phyloP scores from a whole-genome alignment of 2,329 filamentous ascomycete genomes.

The Talaromyces atroroseus region DNA sequence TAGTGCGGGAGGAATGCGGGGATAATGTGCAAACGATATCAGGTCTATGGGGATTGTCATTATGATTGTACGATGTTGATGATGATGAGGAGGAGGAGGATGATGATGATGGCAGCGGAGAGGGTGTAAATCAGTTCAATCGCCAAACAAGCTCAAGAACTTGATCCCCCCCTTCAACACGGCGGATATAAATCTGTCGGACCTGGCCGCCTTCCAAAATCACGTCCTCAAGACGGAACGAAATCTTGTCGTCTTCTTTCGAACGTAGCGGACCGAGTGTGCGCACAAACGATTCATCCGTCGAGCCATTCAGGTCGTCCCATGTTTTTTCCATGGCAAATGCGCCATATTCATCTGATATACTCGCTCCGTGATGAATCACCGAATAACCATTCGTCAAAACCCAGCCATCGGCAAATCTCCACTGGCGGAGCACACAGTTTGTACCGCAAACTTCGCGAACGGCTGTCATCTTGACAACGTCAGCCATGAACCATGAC shows the following conservation, averaged over 20 bases:
- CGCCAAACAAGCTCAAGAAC: conserved; percentile 38
- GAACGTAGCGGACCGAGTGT: conserved; percentile 49
- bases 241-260: conserved; percentile 47
- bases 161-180: conserved; percentile 37
- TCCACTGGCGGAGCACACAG: conserved; percentile 55
- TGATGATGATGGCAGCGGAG: neutral
- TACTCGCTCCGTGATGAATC: conserved; percentile 42
- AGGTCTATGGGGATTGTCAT: neutral
- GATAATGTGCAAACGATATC: neutral
- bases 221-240: conserved; percentile 46
- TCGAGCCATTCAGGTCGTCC: conserved; percentile 41
- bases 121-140: conserved; percentile 4
- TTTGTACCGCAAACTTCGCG: conserved; percentile 50
- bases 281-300: conserved; percentile 44
- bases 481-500: conserved; percentile 50
- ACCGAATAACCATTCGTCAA: conserved; percentile 58
- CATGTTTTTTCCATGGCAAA: conserved; percentile 52
- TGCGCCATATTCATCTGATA: conserved; percentile 32
- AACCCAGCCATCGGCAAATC: conserved; percentile 43
- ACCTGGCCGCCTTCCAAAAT: conserved; percentile 41
- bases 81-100: no score
- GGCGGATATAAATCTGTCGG: conserved; percentile 53
- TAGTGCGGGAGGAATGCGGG: neutral
- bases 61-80: neutral
- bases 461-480: conserved; percentile 48